Evolutionary conservation across 2,329 filamentous ascomycete species (phyloP), one percentile per base, ranked within the genome.

Genomic region (Drechslera avenae): DNA sequence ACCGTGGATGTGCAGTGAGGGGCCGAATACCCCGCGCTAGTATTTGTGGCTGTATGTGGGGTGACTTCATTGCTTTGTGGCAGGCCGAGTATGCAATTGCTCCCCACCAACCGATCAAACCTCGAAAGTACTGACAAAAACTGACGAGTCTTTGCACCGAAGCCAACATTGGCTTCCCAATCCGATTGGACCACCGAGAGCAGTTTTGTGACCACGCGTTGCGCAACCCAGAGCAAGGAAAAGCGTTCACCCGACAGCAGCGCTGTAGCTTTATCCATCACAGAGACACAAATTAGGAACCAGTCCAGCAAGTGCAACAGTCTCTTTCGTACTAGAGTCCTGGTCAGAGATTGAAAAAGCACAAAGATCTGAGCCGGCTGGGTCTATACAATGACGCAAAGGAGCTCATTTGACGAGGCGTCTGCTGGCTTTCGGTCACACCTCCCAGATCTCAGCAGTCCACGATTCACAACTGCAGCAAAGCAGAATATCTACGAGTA

Each of bases 401-500:
- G 50, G 14, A 64, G 52, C 28, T 65, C 62, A 6, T 67, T 66
- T 17, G 58, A 68, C 4, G 58, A 68, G 44, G 62, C 60, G 13
- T 64, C 67, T 13, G 59, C 58, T 32, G 62, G 62, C 8, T 87
- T 84, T 63, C 81, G 85, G 49, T 74, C 82, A 48, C 81, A 84
- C 64, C 75, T 89, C 12, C 86, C 85, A 0, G 85, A 89, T 62
- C 77, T 89, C 42, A 79, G 63, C 57, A 78, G 75, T 21, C 81
- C 82, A 12, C 82, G 86, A 30, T 89, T 89, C 73, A 82, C 79
- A 16, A 78, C 78, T 3, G 86, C 88, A 75, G 79, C 83, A 52
- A 78, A 79, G 44, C 86, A 88, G 66, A 79, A 86, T 66, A 79
- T 83, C 3, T 80, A 85, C 49, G 79, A 83, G 52, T 89, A 90